Percentiles rank a stretch among this genome's conserved stretches.
These are phyloP conservation scores for Globisporangium paddicum DNA, from an alignment of 352 stramenopile species.

Conservation along the genomic window DNA sequence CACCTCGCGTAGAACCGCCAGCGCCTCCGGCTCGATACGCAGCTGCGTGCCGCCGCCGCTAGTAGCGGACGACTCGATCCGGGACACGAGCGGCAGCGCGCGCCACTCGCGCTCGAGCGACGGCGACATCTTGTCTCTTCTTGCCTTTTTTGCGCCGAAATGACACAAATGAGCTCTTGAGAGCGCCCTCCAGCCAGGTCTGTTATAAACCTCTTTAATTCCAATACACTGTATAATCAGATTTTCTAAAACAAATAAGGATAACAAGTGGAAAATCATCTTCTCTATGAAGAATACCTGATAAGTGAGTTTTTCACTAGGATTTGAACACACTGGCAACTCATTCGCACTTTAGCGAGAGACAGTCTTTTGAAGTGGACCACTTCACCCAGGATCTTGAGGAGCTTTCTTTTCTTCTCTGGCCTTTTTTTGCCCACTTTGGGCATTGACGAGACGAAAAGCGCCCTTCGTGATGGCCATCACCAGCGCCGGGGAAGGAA, in stretches of 20 bases:
- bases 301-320: no score
- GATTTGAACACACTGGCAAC: no score
- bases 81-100: slow-evolving; percentile 34
- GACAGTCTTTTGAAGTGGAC: no score
- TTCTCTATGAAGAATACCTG: no score
- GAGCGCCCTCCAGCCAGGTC: no score
- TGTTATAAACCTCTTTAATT: no score
- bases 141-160: neutral
- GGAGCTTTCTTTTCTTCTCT: neutral
- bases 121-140: slow-evolving; percentile 16
- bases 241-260: no score
- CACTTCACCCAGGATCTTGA: no score
- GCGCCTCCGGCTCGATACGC: slow-evolving; percentile 17
- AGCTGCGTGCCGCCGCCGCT: neutral
- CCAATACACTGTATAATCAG: no score
- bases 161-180: neutral
- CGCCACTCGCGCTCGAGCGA: slow-evolving; percentile 24
- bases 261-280: no score
- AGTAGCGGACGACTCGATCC: neutral
- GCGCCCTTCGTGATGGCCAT: slow-evolving; percentile 3
- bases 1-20: slow-evolving; percentile 18
- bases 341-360: no score
- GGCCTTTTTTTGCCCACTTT: neutral
- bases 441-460: slow-evolving; percentile 8
- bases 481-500: neutral